phyloP scores from a whole-genome alignment of 164 flowering plant genomes.

The Chloranthus sessilifolius region DNA sequence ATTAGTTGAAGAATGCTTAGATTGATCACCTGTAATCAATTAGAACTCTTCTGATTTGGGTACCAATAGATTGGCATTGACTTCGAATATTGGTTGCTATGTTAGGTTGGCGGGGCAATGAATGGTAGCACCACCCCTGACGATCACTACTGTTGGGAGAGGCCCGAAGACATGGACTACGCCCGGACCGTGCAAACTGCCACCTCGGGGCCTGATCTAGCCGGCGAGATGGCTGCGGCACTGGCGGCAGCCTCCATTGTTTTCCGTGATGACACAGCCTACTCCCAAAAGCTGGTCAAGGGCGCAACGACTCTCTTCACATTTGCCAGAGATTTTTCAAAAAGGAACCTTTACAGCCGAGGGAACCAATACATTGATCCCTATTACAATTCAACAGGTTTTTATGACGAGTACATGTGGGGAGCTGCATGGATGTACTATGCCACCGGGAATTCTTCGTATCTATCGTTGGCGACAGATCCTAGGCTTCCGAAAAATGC shows the following conservation, averaged over 20 bases:
- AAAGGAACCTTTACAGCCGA: constrained; percentile 26
- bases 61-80: too few relatives aligned
- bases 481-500: constrained; percentile 40
- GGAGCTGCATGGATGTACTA: constrained; percentile 74
- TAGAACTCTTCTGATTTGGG: too few relatives aligned
- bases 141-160: constrained; percentile 70
- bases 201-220: constrained; percentile 54
- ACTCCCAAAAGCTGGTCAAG: constrained; percentile 52
- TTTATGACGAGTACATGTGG: constrained; percentile 88
- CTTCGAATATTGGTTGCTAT: too few relatives aligned
- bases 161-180: constrained; percentile 83
- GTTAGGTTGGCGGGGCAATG: constrained; percentile 54
- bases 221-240: constrained; percentile 84
- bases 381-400: constrained; percentile 61
- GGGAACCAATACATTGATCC: constrained; percentile 35
- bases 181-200: constrained; percentile 23
- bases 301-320: constrained; percentile 54
- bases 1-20: too few relatives aligned
- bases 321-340: constrained; percentile 45
- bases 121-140: constrained; percentile 40
- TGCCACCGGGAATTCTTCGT: constrained; percentile 64
- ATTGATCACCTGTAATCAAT: too few relatives aligned
- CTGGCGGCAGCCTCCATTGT: constrained; percentile 86
- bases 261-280: constrained; percentile 46
- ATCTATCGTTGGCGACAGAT: constrained; percentile 53